Evolutionary conservation across 257 asterid species (phyloP).

Genomic region (Ilex aquifolium): DNA sequence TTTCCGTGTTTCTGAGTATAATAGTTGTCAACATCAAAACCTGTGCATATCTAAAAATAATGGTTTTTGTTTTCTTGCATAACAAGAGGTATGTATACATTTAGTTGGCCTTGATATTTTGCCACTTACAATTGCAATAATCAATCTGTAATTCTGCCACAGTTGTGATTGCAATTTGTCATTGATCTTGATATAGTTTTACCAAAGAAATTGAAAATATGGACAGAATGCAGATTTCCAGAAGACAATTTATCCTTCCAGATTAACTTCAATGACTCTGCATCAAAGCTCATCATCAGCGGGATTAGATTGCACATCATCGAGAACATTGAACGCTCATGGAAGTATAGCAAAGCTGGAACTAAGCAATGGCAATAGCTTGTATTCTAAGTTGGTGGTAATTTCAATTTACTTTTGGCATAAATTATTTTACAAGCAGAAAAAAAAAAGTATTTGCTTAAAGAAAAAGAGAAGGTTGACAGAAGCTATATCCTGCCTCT

Average conservation of each 20-base stretch:
- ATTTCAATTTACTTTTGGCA: constrained; percentile 5
- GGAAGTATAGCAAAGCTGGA: constrained; percentile 65
- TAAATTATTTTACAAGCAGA: neutral
- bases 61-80: too few species aligned
- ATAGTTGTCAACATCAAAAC: too few species aligned
- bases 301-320: constrained; percentile 15
- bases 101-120: too few species aligned
- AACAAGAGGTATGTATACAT: too few species aligned
- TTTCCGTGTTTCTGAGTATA: too few species aligned
- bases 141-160: too few species aligned
- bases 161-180: too few species aligned
- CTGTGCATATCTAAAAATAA: too few species aligned
- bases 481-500: neutral
- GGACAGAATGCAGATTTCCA: constrained; percentile 49
- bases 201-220: constrained; percentile 1
- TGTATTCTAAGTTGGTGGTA: constrained; percentile 88
- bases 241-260: constrained; percentile 61
- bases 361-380: constrained; percentile 62
- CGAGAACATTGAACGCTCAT: constrained; percentile 20
- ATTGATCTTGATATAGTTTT: neutral
- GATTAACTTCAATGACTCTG: constrained; percentile 60
- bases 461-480: constrained; percentile 8
- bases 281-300: constrained; percentile 32
- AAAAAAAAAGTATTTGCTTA: neutral
- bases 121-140: too few species aligned